phyloP scores from a whole-genome alignment of 2,329 filamentous ascomycete genomes.

The Triangularia verruculosa region DNA sequence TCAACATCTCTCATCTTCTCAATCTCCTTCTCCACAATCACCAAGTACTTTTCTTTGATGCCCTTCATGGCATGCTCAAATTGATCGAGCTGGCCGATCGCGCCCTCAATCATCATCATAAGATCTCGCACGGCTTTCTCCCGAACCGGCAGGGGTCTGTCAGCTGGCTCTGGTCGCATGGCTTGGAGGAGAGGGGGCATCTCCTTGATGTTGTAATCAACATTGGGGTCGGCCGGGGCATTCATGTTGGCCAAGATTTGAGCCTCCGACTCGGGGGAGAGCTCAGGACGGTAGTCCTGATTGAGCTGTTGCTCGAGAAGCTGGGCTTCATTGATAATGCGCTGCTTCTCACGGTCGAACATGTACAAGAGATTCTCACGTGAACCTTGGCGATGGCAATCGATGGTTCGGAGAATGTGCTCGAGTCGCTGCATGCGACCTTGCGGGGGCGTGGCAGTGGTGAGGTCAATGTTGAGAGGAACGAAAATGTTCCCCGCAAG shows the following conservation, averaged over 20 bases:
- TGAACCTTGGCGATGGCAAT: conserved; percentile 32
- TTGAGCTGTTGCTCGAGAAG: conserved; percentile 11
- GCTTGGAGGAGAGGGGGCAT: background rate
- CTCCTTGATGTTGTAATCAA: conserved; percentile 28
- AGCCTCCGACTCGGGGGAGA: conserved; percentile 27
- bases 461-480: conserved; percentile 33
- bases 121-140: conserved; percentile 22
- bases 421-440: conserved; percentile 32
- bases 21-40: conserved; percentile 28
- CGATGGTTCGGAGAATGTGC: conserved; percentile 32
- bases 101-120: conserved; percentile 17
- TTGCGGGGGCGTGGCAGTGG: conserved; percentile 27
- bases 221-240: conserved; percentile 20
- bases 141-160: conserved; percentile 10
- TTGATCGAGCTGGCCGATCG: conserved; percentile 20
- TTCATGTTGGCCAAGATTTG: conserved; percentile 31
- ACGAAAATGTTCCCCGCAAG: conserved; percentile 35
- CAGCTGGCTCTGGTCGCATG: conserved; percentile 1
- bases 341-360: conserved; percentile 35
- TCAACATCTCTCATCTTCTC: conserved; percentile 24
- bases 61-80: conserved; percentile 28
- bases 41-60: conserved; percentile 22
- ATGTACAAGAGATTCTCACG: conserved; percentile 34
- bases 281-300: conserved; percentile 10
- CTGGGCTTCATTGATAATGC: conserved; percentile 28